Evolutionary conservation across 768 basidiomycete genomes (phyloP), one percentile per base, ranked within the genome.

Genomic region (Cystoderma amianthinum): DNA sequence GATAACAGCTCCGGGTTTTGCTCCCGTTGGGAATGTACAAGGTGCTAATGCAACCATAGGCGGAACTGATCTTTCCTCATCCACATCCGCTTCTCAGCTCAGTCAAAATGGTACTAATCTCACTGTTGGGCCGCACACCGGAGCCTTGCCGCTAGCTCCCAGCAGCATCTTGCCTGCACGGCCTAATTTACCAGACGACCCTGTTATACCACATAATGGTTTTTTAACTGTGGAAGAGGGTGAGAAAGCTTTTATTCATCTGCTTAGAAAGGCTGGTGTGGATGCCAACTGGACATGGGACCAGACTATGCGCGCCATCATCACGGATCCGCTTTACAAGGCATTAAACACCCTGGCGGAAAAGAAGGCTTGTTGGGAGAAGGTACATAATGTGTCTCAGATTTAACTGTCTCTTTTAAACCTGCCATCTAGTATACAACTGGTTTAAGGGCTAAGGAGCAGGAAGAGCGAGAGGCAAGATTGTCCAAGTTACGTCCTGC

Each of bases 251-350:
- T 99, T 99, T 60, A 79, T 82, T 54, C 88, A 88, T 65, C 68
- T 99, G 43, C 64, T 99, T 51, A 76, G 84, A 51, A 91, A 90
- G 64, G 85, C 88, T 35, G 89, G 89, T 22, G 86, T 98, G 32
- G 89, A 91, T 61, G 81, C 85, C 34, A 82, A 75, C 48, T 97
- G 90, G 88, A 91, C 91, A 24, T 99, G 96, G 96, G 96, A 99
- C 60, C 82, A 89, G 66, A 92, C 93, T 39, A 96, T 98, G 89
- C 78, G 94, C 57, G 86, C 90, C 53, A 92, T 96, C 62, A 95
- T 99, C 63, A 97, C 92, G 52, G 95, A 98, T 69, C 95, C 96
- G 33, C 63, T 96, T 49, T 99, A 97, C 68, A 94, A 91, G 67
- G 85, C 92, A 33, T 71, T 99, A 45, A 87, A 86, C 57, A 91